Evolutionary conservation across 2,329 filamentous ascomycete genomes (phyloP).

Genomic region (Macrophomina phaseolina): DNA sequence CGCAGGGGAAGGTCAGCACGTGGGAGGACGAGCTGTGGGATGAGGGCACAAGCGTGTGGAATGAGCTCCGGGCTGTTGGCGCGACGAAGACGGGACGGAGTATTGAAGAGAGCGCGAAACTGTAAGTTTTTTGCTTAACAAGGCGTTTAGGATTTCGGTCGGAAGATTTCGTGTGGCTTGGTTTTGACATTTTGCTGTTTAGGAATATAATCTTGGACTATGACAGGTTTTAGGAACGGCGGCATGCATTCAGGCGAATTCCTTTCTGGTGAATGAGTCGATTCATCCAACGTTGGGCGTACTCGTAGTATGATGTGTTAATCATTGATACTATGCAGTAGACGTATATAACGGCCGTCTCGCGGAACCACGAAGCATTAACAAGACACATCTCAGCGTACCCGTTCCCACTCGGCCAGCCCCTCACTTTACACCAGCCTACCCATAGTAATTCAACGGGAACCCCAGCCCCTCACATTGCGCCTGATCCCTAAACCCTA

Average conservation of each 20-base stretch:
- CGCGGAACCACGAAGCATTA: too few species aligned
- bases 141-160: too few species aligned
- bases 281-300: too few species aligned
- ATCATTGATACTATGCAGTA: too few species aligned
- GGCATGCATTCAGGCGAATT: not conserved
- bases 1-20: constrained; percentile 53
- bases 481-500: constrained; percentile 34
- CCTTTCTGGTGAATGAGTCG: too few species aligned
- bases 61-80: constrained; percentile 40
- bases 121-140: constrained; percentile 20
- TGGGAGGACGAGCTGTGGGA: constrained; percentile 55
- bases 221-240: not conserved
- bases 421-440: not conserved
- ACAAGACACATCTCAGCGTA: too few species aligned
- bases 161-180: not conserved
- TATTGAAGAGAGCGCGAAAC: constrained; percentile 20
- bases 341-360: too few species aligned
- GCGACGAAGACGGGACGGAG: constrained; percentile 7
- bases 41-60: constrained; percentile 56
- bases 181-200: constrained; percentile 4
- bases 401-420: not conserved
- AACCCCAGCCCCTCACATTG: constrained; percentile 38
- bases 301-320: not conserved
- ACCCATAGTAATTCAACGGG: constrained; percentile 35
- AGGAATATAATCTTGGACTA: constrained; percentile 15